These are phyloP conservation scores for Nymphaea thermarum DNA, from an alignment of 164 flowering plant species.

Conservation along the genomic window DNA sequence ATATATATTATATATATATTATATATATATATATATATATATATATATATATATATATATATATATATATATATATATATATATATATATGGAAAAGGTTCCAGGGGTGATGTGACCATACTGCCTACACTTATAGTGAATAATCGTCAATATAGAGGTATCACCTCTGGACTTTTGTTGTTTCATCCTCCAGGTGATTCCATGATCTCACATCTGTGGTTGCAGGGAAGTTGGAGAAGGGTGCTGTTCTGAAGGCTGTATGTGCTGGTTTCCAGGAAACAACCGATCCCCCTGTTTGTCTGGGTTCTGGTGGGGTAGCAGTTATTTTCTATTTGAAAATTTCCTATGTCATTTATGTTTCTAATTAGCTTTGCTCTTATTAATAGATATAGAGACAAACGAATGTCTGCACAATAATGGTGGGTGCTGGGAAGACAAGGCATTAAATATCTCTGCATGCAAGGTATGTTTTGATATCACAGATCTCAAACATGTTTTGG, in stretches of 20 bases:
- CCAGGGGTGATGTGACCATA: conserved; percentile 97
- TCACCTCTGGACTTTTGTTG: background rate
- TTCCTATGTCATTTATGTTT: no score
- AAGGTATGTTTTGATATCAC: conserved; percentile 29
- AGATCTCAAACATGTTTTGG: background rate
- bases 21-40: no score
- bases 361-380: background rate
- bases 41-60: no score
- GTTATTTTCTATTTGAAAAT: no score
- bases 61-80: no score
- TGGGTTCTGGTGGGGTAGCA: conserved; percentile 14
- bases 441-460: conserved; percentile 76
- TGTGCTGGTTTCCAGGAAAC: conserved; percentile 99
- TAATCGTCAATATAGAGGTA: conserved; percentile 94
- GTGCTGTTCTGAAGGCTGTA: conserved; percentile 91
- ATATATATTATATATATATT: no score
- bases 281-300: conserved; percentile 89
- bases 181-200: background rate
- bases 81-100: conserved; percentile 94
- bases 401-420: conserved; percentile 89
- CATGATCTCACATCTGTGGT: background rate
- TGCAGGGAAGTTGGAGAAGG: conserved; percentile 91
- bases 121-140: conserved; percentile 94
- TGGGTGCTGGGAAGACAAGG: conserved; percentile 88
- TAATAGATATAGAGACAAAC: conserved; percentile 81